Evolutionary conservation across 306 rosid species (phyloP).

Genomic region (Lotus japonicus): DNA sequence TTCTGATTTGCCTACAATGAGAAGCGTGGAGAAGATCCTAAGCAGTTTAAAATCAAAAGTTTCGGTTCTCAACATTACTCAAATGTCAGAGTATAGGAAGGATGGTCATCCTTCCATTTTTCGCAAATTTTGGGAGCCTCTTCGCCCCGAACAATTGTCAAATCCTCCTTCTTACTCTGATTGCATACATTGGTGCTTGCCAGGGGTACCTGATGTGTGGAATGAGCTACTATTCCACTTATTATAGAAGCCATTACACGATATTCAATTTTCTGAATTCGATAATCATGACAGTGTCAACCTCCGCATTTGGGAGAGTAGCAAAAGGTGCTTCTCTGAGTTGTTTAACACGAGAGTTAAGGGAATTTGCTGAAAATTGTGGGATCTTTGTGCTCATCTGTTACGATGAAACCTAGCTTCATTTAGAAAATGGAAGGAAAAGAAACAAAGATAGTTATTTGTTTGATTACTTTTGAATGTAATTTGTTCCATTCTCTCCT

Average conservation of each 20-base stretch:
- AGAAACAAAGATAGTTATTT: background rate
- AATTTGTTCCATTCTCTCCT: background rate
- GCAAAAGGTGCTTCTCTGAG: background rate
- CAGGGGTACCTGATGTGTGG: conserved; percentile 96
- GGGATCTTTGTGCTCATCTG: background rate
- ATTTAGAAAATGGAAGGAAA: background rate
- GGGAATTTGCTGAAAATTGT: background rate
- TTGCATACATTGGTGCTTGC: conserved; percentile 98
- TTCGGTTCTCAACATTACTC: conserved; percentile 77
- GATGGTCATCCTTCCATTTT: conserved; percentile 92
- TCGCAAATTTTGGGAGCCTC: conserved; percentile 90
- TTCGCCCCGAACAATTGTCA: conserved; percentile 58
- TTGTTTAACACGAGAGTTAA: background rate
- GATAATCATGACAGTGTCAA: background rate
- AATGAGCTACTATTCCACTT: conserved; percentile 81
- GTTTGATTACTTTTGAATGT: conserved; percentile 7
- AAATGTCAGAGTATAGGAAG: conserved; percentile 84
- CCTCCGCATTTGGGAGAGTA: background rate
- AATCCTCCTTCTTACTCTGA: conserved; percentile 87
- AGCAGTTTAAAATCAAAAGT: conserved; percentile 57
- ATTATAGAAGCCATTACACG: conserved; percentile 19
- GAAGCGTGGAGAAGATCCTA: conserved; percentile 52
- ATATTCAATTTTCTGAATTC: background rate
- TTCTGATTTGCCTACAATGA: conserved; percentile 82
- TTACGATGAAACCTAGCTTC: background rate